Percentiles rank a stretch among this genome's conserved stretches.
Evolutionary conservation across 1,284 basidiomycete genomes (phyloP).

Genomic region (Xerocomus amazonicus): DNA sequence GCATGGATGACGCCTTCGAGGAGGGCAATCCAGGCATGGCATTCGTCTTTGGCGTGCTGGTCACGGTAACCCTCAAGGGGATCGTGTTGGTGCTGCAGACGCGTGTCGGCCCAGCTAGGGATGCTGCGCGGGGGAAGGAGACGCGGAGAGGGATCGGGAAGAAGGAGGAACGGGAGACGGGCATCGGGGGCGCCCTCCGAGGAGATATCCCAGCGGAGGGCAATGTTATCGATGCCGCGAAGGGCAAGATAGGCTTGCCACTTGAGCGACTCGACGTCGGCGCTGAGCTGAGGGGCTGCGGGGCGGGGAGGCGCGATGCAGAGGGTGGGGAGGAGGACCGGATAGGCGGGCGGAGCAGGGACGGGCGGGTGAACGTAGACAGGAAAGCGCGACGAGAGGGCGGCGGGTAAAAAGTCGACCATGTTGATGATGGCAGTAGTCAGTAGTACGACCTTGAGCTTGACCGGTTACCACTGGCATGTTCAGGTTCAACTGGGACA

Average conservation of each 20-base stretch:
- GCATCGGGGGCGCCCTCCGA: conserved; percentile 64
- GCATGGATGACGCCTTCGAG: conserved; percentile 73
- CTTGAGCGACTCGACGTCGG: conserved; percentile 78
- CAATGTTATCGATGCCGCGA: conserved; percentile 49
- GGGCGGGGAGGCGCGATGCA: conserved; percentile 57
- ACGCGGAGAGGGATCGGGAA: conserved; percentile 43
- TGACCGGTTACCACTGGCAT: neutral
- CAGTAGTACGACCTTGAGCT: neutral
- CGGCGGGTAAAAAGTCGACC: conserved; percentile 14
- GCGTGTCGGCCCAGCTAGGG: conserved; percentile 64
- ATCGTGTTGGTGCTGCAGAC: conserved; percentile 39
- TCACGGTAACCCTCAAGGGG: conserved; percentile 65
- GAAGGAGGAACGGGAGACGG: conserved; percentile 63
- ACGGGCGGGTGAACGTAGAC: conserved; percentile 46
- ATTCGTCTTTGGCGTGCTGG: conserved; percentile 59
- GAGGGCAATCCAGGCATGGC: conserved; percentile 72
- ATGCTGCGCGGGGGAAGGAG: conserved; percentile 64
- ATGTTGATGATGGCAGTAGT: neutral
- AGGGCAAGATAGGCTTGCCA: conserved; percentile 82
- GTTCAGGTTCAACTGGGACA: conserved; percentile 70
- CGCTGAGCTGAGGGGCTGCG: conserved; percentile 47
- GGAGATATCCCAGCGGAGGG: conserved; percentile 61
- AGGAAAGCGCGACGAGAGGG: conserved; percentile 50
- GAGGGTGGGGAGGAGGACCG: conserved; percentile 46
- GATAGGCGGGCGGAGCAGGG: conserved; percentile 24